Evolutionary conservation across 768 basidiomycete genomes (phyloP), one percentile per base, ranked within the genome.

Genomic region (Mycena metata): DNA sequence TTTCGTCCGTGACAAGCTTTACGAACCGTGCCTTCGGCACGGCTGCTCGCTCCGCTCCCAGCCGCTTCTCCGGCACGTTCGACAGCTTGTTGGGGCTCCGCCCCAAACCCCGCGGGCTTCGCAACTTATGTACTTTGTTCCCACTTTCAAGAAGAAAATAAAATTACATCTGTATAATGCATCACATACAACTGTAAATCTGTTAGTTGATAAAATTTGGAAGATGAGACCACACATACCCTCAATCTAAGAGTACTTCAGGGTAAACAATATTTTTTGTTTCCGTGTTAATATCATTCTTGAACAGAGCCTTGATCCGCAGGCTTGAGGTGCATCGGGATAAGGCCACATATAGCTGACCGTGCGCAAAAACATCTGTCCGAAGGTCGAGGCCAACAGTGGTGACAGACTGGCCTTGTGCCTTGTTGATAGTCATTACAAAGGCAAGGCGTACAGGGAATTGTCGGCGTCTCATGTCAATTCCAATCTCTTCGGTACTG

Each of bases 401-500:
- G 8, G 6, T 5, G 16, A 60, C 45, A 19, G 58, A 60, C 21
- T 60, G 58, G 6, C 85, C 85, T 75, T 86, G 83, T 6, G 83
- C 67, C 64, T 83, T 83, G 69, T 85, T 85, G 67, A 84, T 83
- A 0, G 81, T 80, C 71, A 84, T 78, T 0, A 80, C 78, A 77
- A 85, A 86, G 13, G 82, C 81, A 1, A 85, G 75, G 0, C 75
- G 63, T 1, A 86, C 67, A 21, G 84, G 83, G 61, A 84, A 85
- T 72, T 86, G 84, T 0, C 71, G 69, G 3, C 78, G 75, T 11
- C 45, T 64, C 21, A 85, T 62, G 3, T 67, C 26, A 59, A 77
- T 73, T 12, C 64, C 26, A 21, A 74, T 24, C 15, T 75, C 46
- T 1, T 55, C 61, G 7, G 16, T 26, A 7, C 13, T 35, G 16